Percentiles rank a stretch among this genome's conserved stretches.
These are phyloP conservation scores for Aspergillus persii DNA, from an alignment of 2,329 filamentous ascomycete species.

Conservation along the genomic window DNA sequence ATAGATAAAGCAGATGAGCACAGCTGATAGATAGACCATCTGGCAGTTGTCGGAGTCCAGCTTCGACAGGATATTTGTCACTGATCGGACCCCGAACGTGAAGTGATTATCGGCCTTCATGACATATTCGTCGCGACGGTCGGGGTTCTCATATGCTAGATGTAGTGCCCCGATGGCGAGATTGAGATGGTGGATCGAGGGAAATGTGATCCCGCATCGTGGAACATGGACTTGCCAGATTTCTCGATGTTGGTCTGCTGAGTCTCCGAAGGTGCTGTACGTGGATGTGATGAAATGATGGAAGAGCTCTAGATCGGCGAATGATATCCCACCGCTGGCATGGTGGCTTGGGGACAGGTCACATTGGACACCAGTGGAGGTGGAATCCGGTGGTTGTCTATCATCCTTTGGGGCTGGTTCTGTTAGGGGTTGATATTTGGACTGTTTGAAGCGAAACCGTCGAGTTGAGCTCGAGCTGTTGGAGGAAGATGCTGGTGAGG, in stretches of 20 bases:
- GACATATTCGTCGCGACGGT: slow-evolving; percentile 19
- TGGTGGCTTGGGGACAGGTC: slow-evolving; percentile 11
- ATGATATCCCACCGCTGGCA: slow-evolving; percentile 19
- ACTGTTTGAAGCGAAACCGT: slow-evolving; percentile 20
- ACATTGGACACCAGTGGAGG: slow-evolving; percentile 15
- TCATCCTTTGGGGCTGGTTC: slow-evolving; percentile 3
- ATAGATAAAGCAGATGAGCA: slow-evolving; percentile 33
- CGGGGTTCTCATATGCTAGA: slow-evolving; percentile 21
- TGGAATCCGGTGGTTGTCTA: not conserved
- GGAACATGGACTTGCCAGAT: slow-evolving; percentile 33
- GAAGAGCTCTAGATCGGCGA: slow-evolving; percentile 31
- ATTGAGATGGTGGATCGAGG: slow-evolving; percentile 33
- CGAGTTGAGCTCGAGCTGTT: not conserved
- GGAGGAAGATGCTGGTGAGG: slow-evolving; percentile 6
- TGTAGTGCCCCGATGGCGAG: slow-evolving; percentile 32
- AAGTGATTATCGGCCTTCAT: slow-evolving; percentile 33
- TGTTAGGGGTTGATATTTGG: slow-evolving; percentile 16
- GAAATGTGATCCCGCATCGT: slow-evolving; percentile 29
- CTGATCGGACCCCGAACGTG: slow-evolving; percentile 33
- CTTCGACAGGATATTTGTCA: slow-evolving; percentile 27
- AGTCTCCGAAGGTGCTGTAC: slow-evolving; percentile 23
- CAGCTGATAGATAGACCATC: slow-evolving; percentile 30
- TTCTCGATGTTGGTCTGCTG: slow-evolving; percentile 18
- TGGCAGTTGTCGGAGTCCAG: slow-evolving; percentile 30
- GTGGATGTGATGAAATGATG: slow-evolving; percentile 31